These are phyloP conservation scores for Blepharisma japonicum DNA, from an alignment of 73 alveolate species.

Conservation along the genomic window DNA sequence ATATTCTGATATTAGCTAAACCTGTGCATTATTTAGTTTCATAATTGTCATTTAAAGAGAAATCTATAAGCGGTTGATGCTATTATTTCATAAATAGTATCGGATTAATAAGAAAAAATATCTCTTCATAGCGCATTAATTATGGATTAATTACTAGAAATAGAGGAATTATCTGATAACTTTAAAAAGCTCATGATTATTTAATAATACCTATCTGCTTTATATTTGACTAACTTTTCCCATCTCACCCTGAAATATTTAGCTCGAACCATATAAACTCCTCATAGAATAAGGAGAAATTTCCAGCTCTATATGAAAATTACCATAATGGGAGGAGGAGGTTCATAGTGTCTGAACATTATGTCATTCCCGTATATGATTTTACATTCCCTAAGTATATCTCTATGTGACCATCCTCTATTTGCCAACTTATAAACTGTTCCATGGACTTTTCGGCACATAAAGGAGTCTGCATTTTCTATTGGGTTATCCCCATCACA, in stretches of 20 bases:
- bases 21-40: too few relatives aligned
- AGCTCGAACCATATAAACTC: conserved; percentile 22
- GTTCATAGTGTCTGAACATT: background rate
- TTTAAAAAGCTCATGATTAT: too few relatives aligned
- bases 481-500: background rate
- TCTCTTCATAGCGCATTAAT: too few relatives aligned
- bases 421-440: background rate
- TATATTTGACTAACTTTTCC: conserved; percentile 28
- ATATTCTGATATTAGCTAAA: too few relatives aligned
- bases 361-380: conserved; percentile 30
- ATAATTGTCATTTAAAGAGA: too few relatives aligned
- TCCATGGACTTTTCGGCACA: conserved; percentile 12
- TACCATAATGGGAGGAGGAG: conserved; percentile 4
- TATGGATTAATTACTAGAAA: too few relatives aligned
- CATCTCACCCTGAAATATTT: conserved; percentile 26
- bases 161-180: too few relatives aligned
- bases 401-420: conserved; percentile 28
- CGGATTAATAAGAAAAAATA: too few relatives aligned
- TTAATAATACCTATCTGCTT: conserved; percentile 15
- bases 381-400: conserved; percentile 25
- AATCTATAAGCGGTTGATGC: too few relatives aligned
- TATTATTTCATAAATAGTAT: too few relatives aligned
- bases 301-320: conserved; percentile 8
- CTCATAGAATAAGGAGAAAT: background rate
- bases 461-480: conserved; percentile 24